Evolutionary conservation across 2,329 filamentous ascomycete species (phyloP).

Genomic region (Colletotrichum liriopes): DNA sequence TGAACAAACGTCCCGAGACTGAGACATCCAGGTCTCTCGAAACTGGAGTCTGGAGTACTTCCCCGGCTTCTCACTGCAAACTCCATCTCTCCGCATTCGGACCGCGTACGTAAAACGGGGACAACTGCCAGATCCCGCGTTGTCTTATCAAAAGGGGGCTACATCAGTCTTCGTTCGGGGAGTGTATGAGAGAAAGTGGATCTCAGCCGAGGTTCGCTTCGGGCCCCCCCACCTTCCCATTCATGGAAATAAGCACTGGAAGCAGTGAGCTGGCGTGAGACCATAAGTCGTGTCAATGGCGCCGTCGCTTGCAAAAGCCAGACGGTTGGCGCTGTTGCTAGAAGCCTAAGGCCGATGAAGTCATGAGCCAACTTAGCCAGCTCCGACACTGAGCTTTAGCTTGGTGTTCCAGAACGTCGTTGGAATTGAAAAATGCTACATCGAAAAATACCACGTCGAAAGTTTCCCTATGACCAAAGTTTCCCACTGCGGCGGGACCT

Average conservation of each 20-base stretch:
- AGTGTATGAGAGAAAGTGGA: slow-evolving; percentile 33
- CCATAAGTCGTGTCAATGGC: not conserved
- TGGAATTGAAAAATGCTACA: slow-evolving; percentile 16
- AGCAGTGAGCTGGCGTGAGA: not conserved
- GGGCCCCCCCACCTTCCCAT: slow-evolving; percentile 9
- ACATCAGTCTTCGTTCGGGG: slow-evolving; percentile 7
- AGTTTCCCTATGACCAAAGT: slow-evolving; percentile 13
- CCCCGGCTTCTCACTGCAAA: not conserved
- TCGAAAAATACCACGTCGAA: slow-evolving; percentile 20
- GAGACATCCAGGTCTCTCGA: slow-evolving; percentile 1
- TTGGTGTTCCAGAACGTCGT: slow-evolving; percentile 1
- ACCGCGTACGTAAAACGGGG: slow-evolving; percentile 6
- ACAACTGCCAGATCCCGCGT: slow-evolving; percentile 10
- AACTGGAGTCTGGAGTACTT: not conserved
- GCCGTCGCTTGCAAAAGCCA: not conserved
- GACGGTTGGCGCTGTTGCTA: not conserved
- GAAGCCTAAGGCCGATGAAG: not conserved
- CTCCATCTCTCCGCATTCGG: slow-evolving; percentile 2
- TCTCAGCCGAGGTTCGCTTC: slow-evolving; percentile 36
- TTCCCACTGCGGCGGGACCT: slow-evolving; percentile 4
- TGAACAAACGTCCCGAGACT: not conserved
- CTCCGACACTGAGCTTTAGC: not conserved
- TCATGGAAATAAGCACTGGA: slow-evolving; percentile 24
- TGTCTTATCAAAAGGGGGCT: slow-evolving; percentile 23
- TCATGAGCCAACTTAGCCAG: not conserved